These are phyloP conservation scores for Reticulascus tulasneorum DNA, from an alignment of 2,329 filamentous ascomycete genomes.

Conservation along the genomic window DNA sequence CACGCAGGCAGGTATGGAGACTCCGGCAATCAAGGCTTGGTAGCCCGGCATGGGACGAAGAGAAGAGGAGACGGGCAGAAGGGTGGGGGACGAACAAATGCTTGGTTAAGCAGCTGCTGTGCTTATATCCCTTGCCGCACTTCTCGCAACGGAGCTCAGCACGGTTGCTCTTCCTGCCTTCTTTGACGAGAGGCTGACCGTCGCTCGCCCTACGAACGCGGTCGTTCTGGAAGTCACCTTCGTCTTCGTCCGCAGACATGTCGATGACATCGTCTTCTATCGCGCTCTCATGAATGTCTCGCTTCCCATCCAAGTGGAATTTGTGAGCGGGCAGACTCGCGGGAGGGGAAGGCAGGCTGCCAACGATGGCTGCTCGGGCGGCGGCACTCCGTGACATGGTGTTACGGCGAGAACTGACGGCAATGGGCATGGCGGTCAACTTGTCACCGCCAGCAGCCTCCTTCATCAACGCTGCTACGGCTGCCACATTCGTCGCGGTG, in stretches of 20 bases:
- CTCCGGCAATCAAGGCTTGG: slow-evolving; percentile 24
- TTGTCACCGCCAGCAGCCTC: slow-evolving; percentile 58
- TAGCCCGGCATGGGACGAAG: background rate
- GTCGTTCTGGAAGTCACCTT: slow-evolving; percentile 41
- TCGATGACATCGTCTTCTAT: slow-evolving; percentile 66
- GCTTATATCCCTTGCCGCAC: slow-evolving; percentile 99
- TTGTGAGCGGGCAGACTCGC: slow-evolving; percentile 63
- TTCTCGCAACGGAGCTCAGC: slow-evolving; percentile 93
- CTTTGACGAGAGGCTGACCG: slow-evolving; percentile 76
- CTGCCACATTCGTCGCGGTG: slow-evolving; percentile 67
- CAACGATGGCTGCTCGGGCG: slow-evolving; percentile 47
- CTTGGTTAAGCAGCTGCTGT: slow-evolving; percentile 99
- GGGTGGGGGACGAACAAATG: slow-evolving; percentile 90
- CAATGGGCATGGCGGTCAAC: slow-evolving; percentile 52
- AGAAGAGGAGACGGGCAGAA: slow-evolving; percentile 37
- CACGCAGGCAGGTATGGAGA: background rate
- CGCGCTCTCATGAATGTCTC: slow-evolving; percentile 53
- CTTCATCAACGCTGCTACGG: slow-evolving; percentile 68
- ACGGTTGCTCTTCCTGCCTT: slow-evolving; percentile 77
- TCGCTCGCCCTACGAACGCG: slow-evolving; percentile 70
- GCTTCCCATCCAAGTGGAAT: slow-evolving; percentile 46
- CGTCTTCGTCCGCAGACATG: slow-evolving; percentile 52
- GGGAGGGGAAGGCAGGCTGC: slow-evolving; percentile 60
- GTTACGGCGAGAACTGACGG: slow-evolving; percentile 58
- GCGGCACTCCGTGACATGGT: slow-evolving; percentile 63